A percentile compares a stretch with the other conserved stretches of the same genome.
phyloP scores from a whole-genome alignment of 768 basidiomycete species.

The Psilocybe tampanensis region DNA sequence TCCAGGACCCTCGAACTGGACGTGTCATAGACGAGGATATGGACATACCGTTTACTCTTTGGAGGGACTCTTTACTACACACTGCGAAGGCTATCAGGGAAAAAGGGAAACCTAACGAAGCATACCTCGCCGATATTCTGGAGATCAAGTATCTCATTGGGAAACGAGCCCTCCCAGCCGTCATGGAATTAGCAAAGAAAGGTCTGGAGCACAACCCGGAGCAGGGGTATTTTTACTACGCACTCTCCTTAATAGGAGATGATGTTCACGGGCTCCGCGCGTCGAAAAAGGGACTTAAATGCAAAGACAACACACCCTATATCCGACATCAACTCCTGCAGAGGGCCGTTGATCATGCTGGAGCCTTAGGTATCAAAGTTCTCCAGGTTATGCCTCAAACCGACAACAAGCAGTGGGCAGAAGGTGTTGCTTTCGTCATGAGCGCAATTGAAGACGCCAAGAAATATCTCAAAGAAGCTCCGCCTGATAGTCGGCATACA shows the following conservation, averaged over 20 bases:
- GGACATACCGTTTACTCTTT: constrained; percentile 61
- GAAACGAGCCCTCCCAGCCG: constrained; percentile 46
- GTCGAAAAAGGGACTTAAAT: constrained; percentile 66
- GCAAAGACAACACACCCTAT: constrained; percentile 54
- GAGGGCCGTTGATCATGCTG: constrained; percentile 60
- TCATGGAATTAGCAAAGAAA: constrained; percentile 45
- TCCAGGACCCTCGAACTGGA: constrained; percentile 28
- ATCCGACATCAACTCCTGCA: constrained; percentile 56
- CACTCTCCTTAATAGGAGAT: constrained; percentile 50
- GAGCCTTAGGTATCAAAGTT: constrained; percentile 50
- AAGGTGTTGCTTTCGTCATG: constrained; percentile 60
- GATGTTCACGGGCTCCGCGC: constrained; percentile 52
- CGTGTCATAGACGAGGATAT: constrained; percentile 37
- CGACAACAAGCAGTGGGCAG: constrained; percentile 50
- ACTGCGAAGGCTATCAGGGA: constrained; percentile 58
- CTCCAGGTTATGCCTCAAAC: constrained; percentile 42
- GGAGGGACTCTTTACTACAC: constrained; percentile 57
- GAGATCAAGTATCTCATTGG: constrained; percentile 63
- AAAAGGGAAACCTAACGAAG: constrained; percentile 39
- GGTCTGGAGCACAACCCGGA: constrained; percentile 55
- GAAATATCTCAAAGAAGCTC: constrained; percentile 51
- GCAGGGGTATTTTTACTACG: constrained; percentile 64
- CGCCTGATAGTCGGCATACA: constrained; percentile 63
- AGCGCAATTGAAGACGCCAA: constrained; percentile 63
- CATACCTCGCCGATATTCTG: constrained; percentile 61